These are phyloP conservation scores for Wickerhamiella domercqiae DNA, from an alignment of 805 yeast genomes.

Conservation along the genomic window DNA sequence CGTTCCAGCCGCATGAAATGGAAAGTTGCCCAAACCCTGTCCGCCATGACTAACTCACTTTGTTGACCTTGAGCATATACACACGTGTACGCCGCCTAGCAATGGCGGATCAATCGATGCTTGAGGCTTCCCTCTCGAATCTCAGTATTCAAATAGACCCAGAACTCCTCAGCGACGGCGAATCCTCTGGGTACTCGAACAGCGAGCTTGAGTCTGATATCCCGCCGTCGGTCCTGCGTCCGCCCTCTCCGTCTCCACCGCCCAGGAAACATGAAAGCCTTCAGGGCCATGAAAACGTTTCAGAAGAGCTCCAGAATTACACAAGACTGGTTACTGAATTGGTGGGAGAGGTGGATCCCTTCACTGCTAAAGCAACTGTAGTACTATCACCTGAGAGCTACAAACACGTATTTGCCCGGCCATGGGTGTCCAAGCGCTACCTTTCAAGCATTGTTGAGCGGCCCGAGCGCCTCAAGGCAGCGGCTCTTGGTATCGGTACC, in stretches of 20 bases:
- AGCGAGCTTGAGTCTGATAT: too few relatives aligned
- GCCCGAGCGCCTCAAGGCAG: constrained; percentile 64
- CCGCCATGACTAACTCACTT: too few relatives aligned
- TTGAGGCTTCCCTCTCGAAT: too few relatives aligned
- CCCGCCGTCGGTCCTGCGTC: too few relatives aligned
- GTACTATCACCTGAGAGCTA: constrained; percentile 55
- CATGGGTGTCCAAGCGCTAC: constrained; percentile 60
- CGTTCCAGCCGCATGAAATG: too few relatives aligned
- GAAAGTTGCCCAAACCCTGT: too few relatives aligned
- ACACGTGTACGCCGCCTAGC: too few relatives aligned
- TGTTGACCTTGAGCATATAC: too few relatives aligned
- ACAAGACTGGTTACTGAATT: neutral
- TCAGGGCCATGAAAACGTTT: neutral
- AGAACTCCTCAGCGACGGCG: too few relatives aligned
- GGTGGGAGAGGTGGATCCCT: neutral
- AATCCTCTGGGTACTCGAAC: too few relatives aligned
- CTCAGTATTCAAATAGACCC: neutral
- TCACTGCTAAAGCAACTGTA: constrained; percentile 18
- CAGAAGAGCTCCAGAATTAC: too few relatives aligned
- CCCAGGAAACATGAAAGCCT: neutral
- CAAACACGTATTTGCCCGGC: constrained; percentile 57
- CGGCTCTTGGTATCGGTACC: constrained; percentile 63
- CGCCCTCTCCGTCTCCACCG: neutral
- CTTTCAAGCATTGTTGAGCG: constrained; percentile 60
- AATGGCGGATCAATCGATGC: too few relatives aligned